phyloP scores from a whole-genome alignment of 352 stramenopile genomes.

The Ophiocytium majus region DNA sequence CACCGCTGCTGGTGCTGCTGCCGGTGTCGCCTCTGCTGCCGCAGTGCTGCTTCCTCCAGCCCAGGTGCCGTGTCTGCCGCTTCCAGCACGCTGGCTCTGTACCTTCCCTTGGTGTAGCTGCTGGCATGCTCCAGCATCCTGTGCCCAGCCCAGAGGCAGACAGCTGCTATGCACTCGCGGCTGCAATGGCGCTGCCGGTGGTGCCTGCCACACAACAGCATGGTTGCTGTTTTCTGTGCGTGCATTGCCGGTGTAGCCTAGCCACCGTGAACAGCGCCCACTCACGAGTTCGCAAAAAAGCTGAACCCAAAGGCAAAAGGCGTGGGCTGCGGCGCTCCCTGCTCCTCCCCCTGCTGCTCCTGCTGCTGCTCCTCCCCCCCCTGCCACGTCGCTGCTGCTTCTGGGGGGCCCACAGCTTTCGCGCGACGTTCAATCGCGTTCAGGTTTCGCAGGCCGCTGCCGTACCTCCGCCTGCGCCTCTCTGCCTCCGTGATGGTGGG shows the following conservation, averaged over 20 bases:
- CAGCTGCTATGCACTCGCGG: not conserved
- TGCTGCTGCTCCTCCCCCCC: not conserved
- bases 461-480: slow-evolving; percentile 41
- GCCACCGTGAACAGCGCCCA: not conserved
- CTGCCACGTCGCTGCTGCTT: slow-evolving; percentile 5
- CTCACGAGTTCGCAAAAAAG: not conserved
- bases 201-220: not conserved
- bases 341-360: not conserved
- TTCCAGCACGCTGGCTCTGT: not conserved
- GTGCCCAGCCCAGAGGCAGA: too few relatives aligned
- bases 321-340: not conserved
- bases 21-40: not conserved
- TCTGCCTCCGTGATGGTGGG: slow-evolving; percentile 44
- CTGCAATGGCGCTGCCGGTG: not conserved
- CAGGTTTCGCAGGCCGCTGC: slow-evolving; percentile 49
- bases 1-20: not conserved
- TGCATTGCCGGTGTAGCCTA: not conserved
- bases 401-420: not conserved
- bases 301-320: slow-evolving; percentile 23
- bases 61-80: not conserved
- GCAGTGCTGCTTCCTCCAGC: not conserved
- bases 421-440: slow-evolving; percentile 40
- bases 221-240: not conserved
- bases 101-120: not conserved
- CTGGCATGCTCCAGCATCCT: too few relatives aligned